Base-by-base conservation (phyloP, 176 grass and related monocot genomes). In the Oryza officinalis region DNA sequence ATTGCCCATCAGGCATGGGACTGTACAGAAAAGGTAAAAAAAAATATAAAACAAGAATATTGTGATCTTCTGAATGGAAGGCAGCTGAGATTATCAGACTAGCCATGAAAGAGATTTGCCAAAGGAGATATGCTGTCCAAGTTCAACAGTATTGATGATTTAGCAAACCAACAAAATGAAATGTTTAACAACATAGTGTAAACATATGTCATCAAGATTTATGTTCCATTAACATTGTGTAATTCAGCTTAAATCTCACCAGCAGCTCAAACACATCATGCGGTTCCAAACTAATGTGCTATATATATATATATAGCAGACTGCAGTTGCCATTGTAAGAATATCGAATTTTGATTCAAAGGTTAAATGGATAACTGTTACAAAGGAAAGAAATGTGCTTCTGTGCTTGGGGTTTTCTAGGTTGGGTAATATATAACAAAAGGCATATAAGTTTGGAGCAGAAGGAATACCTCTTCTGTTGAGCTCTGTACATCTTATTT, bases 391-490 rank as follows among this genome's bases (percentile, higher is more conserved):
- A 2, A 4, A 59, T 30, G 63, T n/a, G 50, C 41, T 65, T 70
- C 50, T 4, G 71, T 76, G 25, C 38, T 65, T 63, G 52, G 67
- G 43, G 49, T n/a, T 50, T 80, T 65, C 14, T 89, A 80, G 65
- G 43, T 15, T 63, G 49, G 46, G 6, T 81, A 43, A 45, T 27
- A 28, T 17, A 47, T 75, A 70, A 71, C 7, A 59, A 59, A 45
- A 49, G 78, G 27, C 10, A 78, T 67, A 40, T 52, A 67, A 63
- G 37, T 67, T 79, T 65, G 69, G 10, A 64, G 57, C 86, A 30
- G 37, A 83, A 65, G 75, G 30, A 13, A 27, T 92, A 90, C 93
- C 90, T 90, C 73, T 88, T 83, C 64, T 86, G 71, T 89, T 94
- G 92, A 81, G 80, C 23, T 54, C 60, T 81, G 38, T 69, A 75